Evolutionary conservation across 257 asterid genomes (phyloP).

Genomic region (Przewalskia tangutica): DNA sequence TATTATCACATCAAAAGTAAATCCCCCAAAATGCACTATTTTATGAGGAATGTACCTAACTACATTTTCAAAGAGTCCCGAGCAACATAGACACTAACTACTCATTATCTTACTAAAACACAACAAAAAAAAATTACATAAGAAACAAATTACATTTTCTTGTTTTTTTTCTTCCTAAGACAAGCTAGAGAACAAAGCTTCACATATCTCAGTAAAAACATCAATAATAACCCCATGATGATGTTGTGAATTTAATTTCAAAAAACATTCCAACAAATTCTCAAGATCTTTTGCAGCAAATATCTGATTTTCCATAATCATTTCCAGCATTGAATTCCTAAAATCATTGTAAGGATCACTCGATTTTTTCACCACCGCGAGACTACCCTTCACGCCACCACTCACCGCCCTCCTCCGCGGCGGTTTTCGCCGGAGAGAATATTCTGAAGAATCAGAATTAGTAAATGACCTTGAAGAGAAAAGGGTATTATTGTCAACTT

Average conservation of each 20-base stretch:
- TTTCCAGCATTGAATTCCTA: slow-evolving; percentile 47
- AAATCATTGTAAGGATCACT: slow-evolving; percentile 45
- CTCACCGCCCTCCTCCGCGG: slow-evolving; percentile 12
- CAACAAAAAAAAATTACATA: background rate
- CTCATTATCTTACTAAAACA: background rate
- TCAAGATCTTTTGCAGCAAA: slow-evolving; percentile 31
- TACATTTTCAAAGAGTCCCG: background rate
- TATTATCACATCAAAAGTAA: too few relatives aligned
- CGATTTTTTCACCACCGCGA: slow-evolving; percentile 50
- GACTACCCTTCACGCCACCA: slow-evolving; percentile 6
- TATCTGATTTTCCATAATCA: slow-evolving; percentile 44
- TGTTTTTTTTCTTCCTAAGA: background rate
- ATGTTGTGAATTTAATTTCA: slow-evolving; percentile 34
- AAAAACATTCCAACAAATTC: slow-evolving; percentile 35
- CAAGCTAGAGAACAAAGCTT: slow-evolving; percentile 18
- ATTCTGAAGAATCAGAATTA: slow-evolving; percentile 17
- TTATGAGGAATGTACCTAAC: too few relatives aligned
- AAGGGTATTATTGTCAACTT: slow-evolving; percentile 11
- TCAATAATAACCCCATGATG: slow-evolving; percentile 38
- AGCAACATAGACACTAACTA: background rate
- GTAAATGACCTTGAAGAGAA: slow-evolving; percentile 28
- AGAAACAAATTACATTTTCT: background rate
- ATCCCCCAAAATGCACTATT: too few relatives aligned
- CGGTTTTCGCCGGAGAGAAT: background rate
- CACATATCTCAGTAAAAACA: slow-evolving; percentile 44